Evolutionary conservation across 2,329 filamentous ascomycete species (phyloP).

Genomic region (Lasiodiplodia theobromae): DNA sequence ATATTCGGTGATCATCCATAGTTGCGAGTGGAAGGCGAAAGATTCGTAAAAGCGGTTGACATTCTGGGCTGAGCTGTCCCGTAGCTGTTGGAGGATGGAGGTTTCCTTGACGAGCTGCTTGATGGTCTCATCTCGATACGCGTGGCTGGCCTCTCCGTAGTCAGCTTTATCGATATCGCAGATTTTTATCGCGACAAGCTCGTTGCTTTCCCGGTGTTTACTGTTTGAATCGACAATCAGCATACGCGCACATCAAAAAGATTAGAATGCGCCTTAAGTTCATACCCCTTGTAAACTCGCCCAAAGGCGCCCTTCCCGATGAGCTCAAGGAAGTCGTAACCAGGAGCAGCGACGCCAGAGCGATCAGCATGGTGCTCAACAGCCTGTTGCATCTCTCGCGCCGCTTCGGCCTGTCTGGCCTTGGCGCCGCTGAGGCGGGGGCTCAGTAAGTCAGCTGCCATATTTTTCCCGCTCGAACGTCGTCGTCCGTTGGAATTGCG

Average conservation of each 20-base stretch:
- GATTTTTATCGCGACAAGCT: constrained; percentile 79
- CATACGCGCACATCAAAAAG: neutral
- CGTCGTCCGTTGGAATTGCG: constrained; percentile 9
- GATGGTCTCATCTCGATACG: constrained; percentile 38
- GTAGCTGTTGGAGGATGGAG: constrained; percentile 72
- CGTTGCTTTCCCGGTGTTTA: constrained; percentile 48
- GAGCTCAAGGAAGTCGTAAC: constrained; percentile 73
- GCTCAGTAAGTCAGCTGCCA: constrained; percentile 20
- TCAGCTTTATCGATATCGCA: constrained; percentile 84
- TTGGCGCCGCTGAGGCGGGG: constrained; percentile 50
- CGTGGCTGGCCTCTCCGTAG: constrained; percentile 44
- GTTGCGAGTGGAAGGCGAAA: constrained; percentile 75
- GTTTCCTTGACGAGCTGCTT: constrained; percentile 62
- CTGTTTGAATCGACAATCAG: constrained; percentile 38
- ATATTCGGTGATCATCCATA: constrained; percentile 91
- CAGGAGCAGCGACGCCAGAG: constrained; percentile 66
- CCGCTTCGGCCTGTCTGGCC: constrained; percentile 71
- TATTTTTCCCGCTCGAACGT: constrained; percentile 20
- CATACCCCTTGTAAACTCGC: constrained; percentile 72
- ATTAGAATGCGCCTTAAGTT: constrained; percentile 33
- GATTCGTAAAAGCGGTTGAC: constrained; percentile 84
- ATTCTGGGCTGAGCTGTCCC: constrained; percentile 80
- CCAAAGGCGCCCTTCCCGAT: constrained; percentile 80
- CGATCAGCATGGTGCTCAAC: constrained; percentile 69
- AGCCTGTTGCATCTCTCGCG: constrained; percentile 70